A percentile compares a stretch with the other conserved stretches of the same genome.
These are phyloP conservation scores for Prunus fruticosa DNA, from an alignment of 306 rosid genomes.

Conservation along the genomic window DNA sequence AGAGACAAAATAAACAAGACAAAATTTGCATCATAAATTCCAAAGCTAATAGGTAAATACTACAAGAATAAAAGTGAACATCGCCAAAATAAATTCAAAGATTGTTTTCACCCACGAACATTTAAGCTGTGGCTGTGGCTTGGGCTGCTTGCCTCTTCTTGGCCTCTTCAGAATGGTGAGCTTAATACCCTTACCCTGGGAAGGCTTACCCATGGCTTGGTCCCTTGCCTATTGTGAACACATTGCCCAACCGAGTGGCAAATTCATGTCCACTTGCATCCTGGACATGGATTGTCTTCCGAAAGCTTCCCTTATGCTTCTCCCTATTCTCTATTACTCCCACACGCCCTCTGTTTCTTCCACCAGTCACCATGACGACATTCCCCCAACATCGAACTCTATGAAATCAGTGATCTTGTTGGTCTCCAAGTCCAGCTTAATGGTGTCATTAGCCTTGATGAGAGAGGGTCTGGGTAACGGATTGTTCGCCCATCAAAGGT, in stretches of 20 bases:
- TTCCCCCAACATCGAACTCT: constrained; percentile 77
- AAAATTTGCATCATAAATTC: constrained; percentile 1
- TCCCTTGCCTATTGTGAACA: constrained; percentile 65
- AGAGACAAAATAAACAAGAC: neutral
- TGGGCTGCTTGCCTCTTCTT: constrained; percentile 70
- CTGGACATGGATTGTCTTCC: constrained; percentile 76
- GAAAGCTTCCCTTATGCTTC: constrained; percentile 73
- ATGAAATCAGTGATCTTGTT: constrained; percentile 73
- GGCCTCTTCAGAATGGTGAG: constrained; percentile 72
- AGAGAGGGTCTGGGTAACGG: constrained; percentile 84
- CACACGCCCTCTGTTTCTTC: constrained; percentile 78
- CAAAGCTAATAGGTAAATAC: neutral
- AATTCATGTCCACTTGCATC: constrained; percentile 79
- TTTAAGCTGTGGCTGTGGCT: constrained; percentile 50
- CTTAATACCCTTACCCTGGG: constrained; percentile 92
- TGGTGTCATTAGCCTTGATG: constrained; percentile 73
- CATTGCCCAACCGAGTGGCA: constrained; percentile 68
- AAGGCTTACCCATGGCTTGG: constrained; percentile 74
- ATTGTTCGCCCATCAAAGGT: constrained; percentile 80
- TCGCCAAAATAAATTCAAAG: neutral
- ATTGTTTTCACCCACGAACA: neutral
- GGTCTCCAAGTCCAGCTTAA: constrained; percentile 63
- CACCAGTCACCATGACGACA: constrained; percentile 80
- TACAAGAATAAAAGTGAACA: neutral
- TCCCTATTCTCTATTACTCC: constrained; percentile 86